Conservation (phyloP, 129 eudicot genomes). For the Dittrichia graveolens region DNA sequence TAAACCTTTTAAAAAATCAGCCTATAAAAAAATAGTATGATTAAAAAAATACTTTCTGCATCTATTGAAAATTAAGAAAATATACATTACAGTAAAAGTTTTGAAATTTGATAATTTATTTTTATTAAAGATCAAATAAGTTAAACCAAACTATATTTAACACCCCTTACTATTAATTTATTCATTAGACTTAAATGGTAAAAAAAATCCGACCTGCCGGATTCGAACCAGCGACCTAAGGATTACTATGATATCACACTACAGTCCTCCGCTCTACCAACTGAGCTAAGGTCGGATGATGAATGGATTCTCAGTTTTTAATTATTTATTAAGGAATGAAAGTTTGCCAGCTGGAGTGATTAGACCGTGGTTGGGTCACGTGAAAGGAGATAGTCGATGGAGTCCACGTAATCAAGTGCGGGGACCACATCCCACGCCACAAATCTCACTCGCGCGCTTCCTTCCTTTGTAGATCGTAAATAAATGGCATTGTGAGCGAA, state of each 20-base stretch:
- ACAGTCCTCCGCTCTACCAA: constrained; percentile 93
- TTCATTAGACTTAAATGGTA: too few relatives aligned
- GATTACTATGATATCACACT: constrained; percentile 46
- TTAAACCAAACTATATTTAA: too few relatives aligned
- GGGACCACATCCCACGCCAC: constrained; percentile 33
- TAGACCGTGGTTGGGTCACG: constrained; percentile 22
- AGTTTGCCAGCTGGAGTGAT: constrained; percentile 19
- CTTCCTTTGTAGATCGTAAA: background rate
- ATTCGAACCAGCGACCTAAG: constrained; percentile 99
- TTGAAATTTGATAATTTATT: too few relatives aligned
- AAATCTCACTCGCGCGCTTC: constrained; percentile 10
- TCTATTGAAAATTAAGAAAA: too few relatives aligned
- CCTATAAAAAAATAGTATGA: too few relatives aligned
- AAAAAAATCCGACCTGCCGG: constrained; percentile 83
- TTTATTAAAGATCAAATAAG: too few relatives aligned
- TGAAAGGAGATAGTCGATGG: constrained; percentile 32
- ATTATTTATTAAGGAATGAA: background rate
- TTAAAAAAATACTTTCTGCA: too few relatives aligned
- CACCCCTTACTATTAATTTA: too few relatives aligned
- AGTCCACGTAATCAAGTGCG: constrained; percentile 28
- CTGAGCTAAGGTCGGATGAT: constrained; percentile 63
- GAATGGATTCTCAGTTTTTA: too few relatives aligned
- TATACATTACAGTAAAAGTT: too few relatives aligned
- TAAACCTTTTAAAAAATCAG: too few relatives aligned
- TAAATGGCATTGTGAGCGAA: too few relatives aligned